Base-by-base conservation (phyloP, 1,139 yeast genomes). In the Debaryomycetaceae sp. region DNA sequence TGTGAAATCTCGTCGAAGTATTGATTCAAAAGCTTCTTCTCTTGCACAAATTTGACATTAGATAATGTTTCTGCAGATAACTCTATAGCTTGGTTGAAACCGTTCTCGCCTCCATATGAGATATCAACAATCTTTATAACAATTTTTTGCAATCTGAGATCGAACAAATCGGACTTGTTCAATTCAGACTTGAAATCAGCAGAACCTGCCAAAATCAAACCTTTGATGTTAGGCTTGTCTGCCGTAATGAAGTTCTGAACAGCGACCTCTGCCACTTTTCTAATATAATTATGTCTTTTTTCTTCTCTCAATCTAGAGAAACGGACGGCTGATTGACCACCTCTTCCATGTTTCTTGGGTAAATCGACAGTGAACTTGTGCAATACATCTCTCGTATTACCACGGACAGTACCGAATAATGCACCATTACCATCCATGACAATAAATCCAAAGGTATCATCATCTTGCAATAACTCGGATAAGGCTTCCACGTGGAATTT, bases 261-360 rank as follows among this genome's bases (percentile, higher is more conserved):
- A 5, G 98, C 98, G 40, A 83, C 94, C 73, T 92, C 98, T 35
- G 98, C 96, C 35, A 92, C 98, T 63, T 92, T 92, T 70, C 98
- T 82, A 45, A 92, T 95, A 70, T 92, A 92, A 67, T 92, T 92
- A 69, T 94, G 98, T 75, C 98, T 88, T 67, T 92, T 92, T 72
- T 94, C 98, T 56, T 92, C 98, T 80, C 98, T 87, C 66, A 92
- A 79, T 77, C 98, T 91, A 34, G 97, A 86, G 75, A 92, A 92
- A 87, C 98, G 98, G 53, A 92, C 65, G 35, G 98, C 98, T 47
- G 98, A 92, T 75, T 92, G 98, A 84, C 98, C 98, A 86, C 98
- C 98, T 78, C 98, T 87, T 57, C 98, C 98, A 75, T 92, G 98
- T 87, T 92, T 92, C 74, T 92, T 92, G 53, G 98, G 98, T 59